Evolutionary conservation across 495 filamentous ascomycete species (phyloP).

Genomic region (Penicillium arizonense): DNA sequence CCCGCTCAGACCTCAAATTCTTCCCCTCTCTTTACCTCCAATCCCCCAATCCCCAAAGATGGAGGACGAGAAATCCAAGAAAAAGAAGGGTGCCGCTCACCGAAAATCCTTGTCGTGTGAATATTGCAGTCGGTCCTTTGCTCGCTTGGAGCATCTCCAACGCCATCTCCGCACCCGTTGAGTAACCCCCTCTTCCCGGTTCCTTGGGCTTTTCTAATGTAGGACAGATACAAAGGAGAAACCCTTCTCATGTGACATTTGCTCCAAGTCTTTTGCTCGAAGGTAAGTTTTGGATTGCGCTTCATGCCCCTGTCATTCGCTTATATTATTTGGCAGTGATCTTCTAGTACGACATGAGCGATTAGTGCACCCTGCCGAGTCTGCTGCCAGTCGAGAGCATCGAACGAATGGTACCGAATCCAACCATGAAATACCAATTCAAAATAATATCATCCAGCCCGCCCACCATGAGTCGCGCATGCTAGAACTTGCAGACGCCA

Average conservation of each 20-base stretch:
- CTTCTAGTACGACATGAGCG: constrained; percentile 71
- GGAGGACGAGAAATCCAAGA: constrained; percentile 48
- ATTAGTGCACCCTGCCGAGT: constrained; percentile 67
- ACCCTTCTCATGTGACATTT: constrained; percentile 54
- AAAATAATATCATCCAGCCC: constrained; percentile 39
- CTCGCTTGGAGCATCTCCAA: constrained; percentile 52
- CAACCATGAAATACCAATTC: constrained; percentile 37
- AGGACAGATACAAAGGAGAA: constrained; percentile 52
- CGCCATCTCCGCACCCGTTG: constrained; percentile 56
- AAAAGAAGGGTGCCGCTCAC: constrained; percentile 44
- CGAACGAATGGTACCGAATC: constrained; percentile 26
- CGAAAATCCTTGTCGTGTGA: constrained; percentile 49
- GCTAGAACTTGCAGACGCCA: constrained; percentile 47
- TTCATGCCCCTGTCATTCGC: constrained; percentile 16
- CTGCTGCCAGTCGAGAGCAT: constrained; percentile 43
- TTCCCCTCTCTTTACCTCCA: constrained; percentile 35
- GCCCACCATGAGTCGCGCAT: constrained; percentile 47
- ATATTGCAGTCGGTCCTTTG: constrained; percentile 51
- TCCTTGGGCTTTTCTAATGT: constrained; percentile 24
- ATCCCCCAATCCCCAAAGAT: constrained; percentile 33
- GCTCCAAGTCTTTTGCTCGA: constrained; percentile 50
- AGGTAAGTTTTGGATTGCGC: constrained; percentile 31
- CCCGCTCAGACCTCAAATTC: constrained; percentile 32
- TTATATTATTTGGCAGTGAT: constrained; percentile 49
- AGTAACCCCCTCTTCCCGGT: constrained; percentile 34